phyloP scores from a whole-genome alignment of 331 rosid genomes.

The Pyrus hybrid region DNA sequence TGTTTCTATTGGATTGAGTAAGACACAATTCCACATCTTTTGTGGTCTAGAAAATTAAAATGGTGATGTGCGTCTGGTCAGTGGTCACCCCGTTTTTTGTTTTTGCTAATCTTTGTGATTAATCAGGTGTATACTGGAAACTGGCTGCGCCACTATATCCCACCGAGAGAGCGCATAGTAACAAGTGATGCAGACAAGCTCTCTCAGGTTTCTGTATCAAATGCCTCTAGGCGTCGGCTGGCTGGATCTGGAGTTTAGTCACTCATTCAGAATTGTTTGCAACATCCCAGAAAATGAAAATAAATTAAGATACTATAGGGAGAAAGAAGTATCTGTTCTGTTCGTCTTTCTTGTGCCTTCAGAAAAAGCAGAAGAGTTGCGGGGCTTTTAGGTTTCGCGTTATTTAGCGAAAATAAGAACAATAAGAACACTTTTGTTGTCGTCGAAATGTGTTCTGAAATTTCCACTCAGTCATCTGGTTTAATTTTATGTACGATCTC shows the following conservation, averaged over 20 bases:
- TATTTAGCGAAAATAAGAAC: neutral
- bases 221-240: constrained; percentile 72
- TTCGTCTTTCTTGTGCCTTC: neutral
- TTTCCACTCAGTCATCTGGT: neutral
- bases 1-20: neutral
- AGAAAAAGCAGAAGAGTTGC: neutral
- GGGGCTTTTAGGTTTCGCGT: neutral
- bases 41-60: too few species aligned
- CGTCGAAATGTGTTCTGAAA: neutral
- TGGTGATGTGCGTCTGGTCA: too few species aligned
- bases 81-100: neutral
- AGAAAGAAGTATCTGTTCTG: neutral
- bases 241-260: constrained; percentile 51
- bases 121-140: constrained; percentile 70
- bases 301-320: neutral
- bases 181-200: constrained; percentile 51
- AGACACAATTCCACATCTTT: too few species aligned
- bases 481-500: neutral
- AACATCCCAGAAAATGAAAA: constrained; percentile 1
- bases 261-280: neutral
- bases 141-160: constrained; percentile 68
- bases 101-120: constrained; percentile 1
- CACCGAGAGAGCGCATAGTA: constrained; percentile 38
- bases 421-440: neutral
- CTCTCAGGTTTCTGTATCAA: constrained; percentile 65